A percentile compares a stretch with the other conserved stretches of the same genome.
Evolutionary conservation across 345 rosid genomes (phyloP).

Genomic region (Psidium guajava): DNA sequence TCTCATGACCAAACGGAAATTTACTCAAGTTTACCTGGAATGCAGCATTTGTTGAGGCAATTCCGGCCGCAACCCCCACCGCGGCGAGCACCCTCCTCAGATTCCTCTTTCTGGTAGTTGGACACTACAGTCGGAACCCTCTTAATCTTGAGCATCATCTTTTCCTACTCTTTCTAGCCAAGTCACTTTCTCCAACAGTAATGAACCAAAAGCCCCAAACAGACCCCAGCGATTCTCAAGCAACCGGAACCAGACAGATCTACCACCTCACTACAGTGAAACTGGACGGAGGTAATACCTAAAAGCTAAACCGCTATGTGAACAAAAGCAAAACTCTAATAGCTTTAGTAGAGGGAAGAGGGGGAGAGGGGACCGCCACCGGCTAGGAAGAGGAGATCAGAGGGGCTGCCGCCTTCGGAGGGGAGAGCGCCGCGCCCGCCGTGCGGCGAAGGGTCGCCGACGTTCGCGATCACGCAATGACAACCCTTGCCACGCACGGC

Average conservation of each 20-base stretch:
- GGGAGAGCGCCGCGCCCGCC: slow-evolving; percentile 99
- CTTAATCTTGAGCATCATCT: slow-evolving; percentile 71
- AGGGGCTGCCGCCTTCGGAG: slow-evolving; percentile 99
- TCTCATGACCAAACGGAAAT: not conserved
- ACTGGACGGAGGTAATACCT: not conserved
- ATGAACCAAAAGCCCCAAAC: not conserved
- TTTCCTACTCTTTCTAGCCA: not conserved
- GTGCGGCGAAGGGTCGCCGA: slow-evolving; percentile 90
- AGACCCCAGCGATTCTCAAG: not conserved
- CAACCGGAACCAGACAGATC: not conserved
- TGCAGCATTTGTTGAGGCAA: slow-evolving; percentile 63
- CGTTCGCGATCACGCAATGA: slow-evolving; percentile 35
- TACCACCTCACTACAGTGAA: not conserved
- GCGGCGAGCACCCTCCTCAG: slow-evolving; percentile 39
- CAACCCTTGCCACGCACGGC: slow-evolving; percentile 77
- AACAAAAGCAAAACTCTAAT: not conserved
- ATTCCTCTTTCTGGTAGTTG: slow-evolving; percentile 72
- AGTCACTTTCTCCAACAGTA: not conserved
- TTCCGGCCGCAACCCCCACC: slow-evolving; percentile 72
- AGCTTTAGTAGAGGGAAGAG: not conserved
- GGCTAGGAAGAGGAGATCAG: slow-evolving; percentile 98
- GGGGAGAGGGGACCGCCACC: slow-evolving; percentile 62
- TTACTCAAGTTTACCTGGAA: slow-evolving; percentile 34
- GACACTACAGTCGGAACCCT: slow-evolving; percentile 85
- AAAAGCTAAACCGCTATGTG: not conserved